These are phyloP conservation scores for Amphibolis antarctica DNA, from an alignment of 106 monocot species.

Conservation along the genomic window DNA sequence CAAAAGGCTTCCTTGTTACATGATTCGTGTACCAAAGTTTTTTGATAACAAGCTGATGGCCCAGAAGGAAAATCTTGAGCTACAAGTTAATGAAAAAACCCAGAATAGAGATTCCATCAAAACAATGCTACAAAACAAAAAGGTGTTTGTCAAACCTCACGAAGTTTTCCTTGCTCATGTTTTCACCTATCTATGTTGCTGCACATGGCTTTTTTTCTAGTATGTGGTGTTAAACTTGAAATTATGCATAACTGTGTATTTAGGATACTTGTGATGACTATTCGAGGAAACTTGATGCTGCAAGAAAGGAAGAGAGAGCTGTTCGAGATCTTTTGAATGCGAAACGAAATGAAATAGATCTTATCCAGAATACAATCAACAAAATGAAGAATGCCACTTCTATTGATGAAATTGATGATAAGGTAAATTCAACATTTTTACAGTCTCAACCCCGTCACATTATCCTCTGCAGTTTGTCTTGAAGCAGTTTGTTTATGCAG, in stretches of 20 bases:
- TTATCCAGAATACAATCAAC: conserved; percentile 21
- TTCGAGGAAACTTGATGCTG: conserved; percentile 18
- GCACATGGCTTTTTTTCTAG: background rate
- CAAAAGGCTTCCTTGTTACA: background rate
- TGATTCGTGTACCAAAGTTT: conserved; percentile 24
- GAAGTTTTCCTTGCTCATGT: background rate
- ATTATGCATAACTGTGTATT: background rate
- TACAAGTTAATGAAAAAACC: conserved; percentile 37
- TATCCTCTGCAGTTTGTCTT: background rate
- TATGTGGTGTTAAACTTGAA: background rate
- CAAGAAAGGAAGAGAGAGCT: conserved; percentile 33
- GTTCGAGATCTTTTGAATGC: conserved; percentile 20
- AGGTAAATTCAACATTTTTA: conserved; percentile 16
- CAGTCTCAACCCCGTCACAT: background rate
- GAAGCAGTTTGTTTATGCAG: conserved; percentile 13
- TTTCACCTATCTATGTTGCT: background rate
- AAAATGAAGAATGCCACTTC: conserved; percentile 43
- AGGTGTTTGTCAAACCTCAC: conserved; percentile 21
- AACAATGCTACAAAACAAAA: conserved; percentile 23
- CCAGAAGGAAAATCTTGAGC: conserved; percentile 23
- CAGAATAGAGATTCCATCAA: conserved; percentile 33
- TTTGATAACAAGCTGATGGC: conserved; percentile 17
- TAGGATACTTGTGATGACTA: conserved; percentile 23
- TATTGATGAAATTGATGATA: conserved; percentile 52
- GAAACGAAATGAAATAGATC: conserved; percentile 38